Evolutionary conservation across 202 grass and related monocot genomes (phyloP).

Genomic region (Zoysia matrella): DNA sequence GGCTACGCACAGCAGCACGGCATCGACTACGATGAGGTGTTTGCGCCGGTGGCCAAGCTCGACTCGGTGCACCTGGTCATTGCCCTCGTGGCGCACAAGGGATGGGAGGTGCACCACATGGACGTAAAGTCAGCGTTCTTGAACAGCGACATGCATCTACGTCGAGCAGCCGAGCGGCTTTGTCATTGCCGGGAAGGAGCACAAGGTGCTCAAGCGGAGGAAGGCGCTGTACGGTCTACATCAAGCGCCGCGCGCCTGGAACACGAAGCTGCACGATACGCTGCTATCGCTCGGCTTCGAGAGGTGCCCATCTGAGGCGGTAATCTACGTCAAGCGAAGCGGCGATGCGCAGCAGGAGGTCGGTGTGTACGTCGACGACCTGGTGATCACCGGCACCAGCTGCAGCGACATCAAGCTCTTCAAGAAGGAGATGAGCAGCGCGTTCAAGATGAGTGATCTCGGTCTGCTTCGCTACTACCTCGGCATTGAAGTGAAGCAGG

Average conservation of each 20-base stretch:
- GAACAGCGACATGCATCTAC: not conserved
- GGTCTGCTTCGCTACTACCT: too few relatives aligned
- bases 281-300: not conserved
- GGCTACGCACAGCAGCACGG: too few relatives aligned
- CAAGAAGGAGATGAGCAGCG: not conserved
- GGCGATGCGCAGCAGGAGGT: not conserved
- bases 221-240: not conserved
- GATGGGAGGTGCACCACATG: too few relatives aligned
- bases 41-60: too few relatives aligned
- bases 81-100: too few relatives aligned
- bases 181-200: not conserved
- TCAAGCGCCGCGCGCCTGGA: not conserved
- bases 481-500: not conserved
- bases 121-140: not conserved
- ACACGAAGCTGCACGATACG: not conserved
- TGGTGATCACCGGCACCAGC: not conserved
- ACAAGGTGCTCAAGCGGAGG: not conserved
- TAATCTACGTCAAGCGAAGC: not conserved
- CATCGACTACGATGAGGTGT: too few relatives aligned
- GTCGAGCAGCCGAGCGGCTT: not conserved
- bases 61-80: too few relatives aligned
- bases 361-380: not conserved
- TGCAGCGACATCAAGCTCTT: not conserved
- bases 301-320: not conserved
- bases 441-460: not conserved